Evolutionary conservation across 1,284 basidiomycete genomes (phyloP), one percentile per base, ranked within the genome.

Genomic region (Laetiporus sulphureus): DNA sequence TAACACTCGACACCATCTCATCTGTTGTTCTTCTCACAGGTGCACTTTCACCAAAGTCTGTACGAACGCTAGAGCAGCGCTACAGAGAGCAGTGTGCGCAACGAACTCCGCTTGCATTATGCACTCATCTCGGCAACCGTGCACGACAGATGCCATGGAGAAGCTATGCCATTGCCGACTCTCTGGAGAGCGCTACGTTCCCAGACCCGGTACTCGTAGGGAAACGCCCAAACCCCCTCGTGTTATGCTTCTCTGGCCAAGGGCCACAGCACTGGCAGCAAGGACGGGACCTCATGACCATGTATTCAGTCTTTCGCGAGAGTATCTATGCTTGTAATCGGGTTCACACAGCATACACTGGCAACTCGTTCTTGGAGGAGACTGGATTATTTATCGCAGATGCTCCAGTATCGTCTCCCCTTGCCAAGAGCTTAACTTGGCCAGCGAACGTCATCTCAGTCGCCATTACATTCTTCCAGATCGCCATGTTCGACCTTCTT

Each of bases 401-500:
- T 36, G 34, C 34, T 20, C 21, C 34, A 11, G 16, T 10, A 12
- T 19, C 16, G 7, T 19, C 34, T 10, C 8, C 7, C 7, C 21
- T 36, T 12, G 34, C 34, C 5, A 36, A 12, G 16, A 36, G 34
- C 21, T 16, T 36, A 8, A 7, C 21, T 8, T 29, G 23, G 31
- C 32, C 57, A n/a, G 61, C 59, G 56, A 55, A 59, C 3, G 55
- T 60, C 7, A 56, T 59, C 34, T 61, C 62, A 10, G 51, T 61
- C 18, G 41, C 44, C 0, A 45, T 68, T 11, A 67, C 58, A 1
- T 52, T 68, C 12, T 41, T 70, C 39, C 71, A 73, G 44, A 65
- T 72, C 4, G 70, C 69, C 0, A 45, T 71, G 2, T 62, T 65
- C 36, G 71, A 73, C 39, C 51, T 67, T 1, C 51, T 73, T 0